Percentiles rank a stretch among this genome's conserved stretches.
phyloP scores from a whole-genome alignment of 2,329 filamentous ascomycete species.

The Dactylella cylindrospora region DNA sequence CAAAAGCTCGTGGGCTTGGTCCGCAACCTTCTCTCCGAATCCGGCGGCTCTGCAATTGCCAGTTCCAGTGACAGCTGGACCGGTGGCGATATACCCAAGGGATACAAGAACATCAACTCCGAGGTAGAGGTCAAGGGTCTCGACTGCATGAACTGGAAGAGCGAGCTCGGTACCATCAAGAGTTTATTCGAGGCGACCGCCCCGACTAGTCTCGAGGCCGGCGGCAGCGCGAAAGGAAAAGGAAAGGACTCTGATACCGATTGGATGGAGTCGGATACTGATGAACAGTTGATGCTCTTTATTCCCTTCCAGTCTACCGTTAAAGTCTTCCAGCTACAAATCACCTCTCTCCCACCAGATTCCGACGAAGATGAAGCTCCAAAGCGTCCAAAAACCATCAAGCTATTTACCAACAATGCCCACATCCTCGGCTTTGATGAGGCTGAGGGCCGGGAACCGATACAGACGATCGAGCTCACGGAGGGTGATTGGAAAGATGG shows the following conservation, averaged over 20 bases:
- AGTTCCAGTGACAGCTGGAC: conserved; percentile 64
- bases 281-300: conserved; percentile 93
- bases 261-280: conserved; percentile 94
- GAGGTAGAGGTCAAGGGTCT: conserved; percentile 76
- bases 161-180: conserved; percentile 70
- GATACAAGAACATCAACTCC: conserved; percentile 80
- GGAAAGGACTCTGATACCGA: conserved; percentile 58
- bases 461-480: conserved; percentile 74
- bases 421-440: conserved; percentile 95
- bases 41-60: conserved; percentile 55
- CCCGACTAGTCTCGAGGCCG: conserved; percentile 63
- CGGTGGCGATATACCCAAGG: conserved; percentile 72
- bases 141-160: conserved; percentile 80
- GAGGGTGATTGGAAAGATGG: conserved; percentile 77
- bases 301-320: conserved; percentile 83
- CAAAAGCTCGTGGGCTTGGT: conserved; percentile 70
- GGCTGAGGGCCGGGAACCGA: conserved; percentile 79
- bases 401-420: conserved; percentile 82
- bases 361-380: conserved; percentile 60
- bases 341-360: conserved; percentile 74
- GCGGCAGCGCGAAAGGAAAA: conserved; percentile 54
- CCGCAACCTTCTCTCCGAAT: conserved; percentile 69
- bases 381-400: conserved; percentile 78
- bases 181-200: conserved; percentile 70
- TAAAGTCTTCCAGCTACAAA: conserved; percentile 83